Evolutionary conservation across 106 monocot genomes (phyloP), one percentile per base, ranked within the genome.

Genomic region (Apostasia shenzhenica): DNA sequence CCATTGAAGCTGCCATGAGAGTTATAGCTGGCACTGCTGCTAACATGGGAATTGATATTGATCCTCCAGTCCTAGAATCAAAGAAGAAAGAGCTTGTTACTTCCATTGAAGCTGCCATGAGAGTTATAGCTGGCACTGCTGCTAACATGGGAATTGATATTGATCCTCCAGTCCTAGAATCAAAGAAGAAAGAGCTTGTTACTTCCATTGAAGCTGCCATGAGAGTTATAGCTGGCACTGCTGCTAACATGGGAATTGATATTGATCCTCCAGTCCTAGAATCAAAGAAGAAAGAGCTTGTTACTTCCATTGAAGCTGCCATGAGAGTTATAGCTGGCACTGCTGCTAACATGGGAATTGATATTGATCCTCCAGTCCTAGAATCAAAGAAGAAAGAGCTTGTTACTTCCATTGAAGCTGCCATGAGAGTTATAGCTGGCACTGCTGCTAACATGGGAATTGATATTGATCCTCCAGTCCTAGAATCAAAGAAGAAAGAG

Each of bases 361-460:
- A 87, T 44, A 52, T 97, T 38, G 89, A 89, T n/a, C 95, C 95
- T 8, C 92, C 92, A 7, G 61, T 97, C 8, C 86, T 97, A 50
- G 80, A 89, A 66, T 78, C 84, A 11, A 89, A 92, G 70, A 76
- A 87, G 79, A 92, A 97, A n/a, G n/a, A n/a, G n/a, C n/a, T n/a
- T n/a, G n/a, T n/a, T 49, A 85, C 80, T 4, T 79, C 48, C 14
- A 79, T 92, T 12, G 92, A 97, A 37, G 87, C 97, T 0, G 92
- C 97, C 53, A 97, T 92, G 92, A 89, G 97, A 69, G 81, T 97
- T 6, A 85, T 97, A 51, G 86, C 97, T n/a, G 97, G 97, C 12
- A 97, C 92, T 57, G 92, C 97, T 42, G 97, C 92, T 48, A 97
- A 92, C 66, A 89, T 97, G 97, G 97, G 97, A 61, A 97, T 97